Conservation (phyloP, 176 grass and related monocot species). For the Oryza coarctata region DNA sequence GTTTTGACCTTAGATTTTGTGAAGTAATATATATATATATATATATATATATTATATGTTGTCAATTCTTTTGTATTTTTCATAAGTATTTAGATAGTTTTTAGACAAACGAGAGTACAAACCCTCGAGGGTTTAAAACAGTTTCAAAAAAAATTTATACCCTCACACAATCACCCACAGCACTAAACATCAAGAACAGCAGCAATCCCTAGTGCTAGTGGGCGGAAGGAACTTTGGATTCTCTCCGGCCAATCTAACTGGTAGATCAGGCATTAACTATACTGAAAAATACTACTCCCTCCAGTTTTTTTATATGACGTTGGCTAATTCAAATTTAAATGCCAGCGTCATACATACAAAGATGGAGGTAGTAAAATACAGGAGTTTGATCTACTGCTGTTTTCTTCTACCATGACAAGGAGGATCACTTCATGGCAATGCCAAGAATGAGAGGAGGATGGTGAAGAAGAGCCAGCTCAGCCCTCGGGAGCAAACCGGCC, state of each 20-base stretch:
- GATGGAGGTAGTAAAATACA: not conserved
- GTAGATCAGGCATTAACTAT: not conserved
- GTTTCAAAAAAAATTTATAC: too few species aligned
- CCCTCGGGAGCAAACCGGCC: slow-evolving; percentile 38
- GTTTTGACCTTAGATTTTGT: too few species aligned
- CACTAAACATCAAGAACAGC: slow-evolving; percentile 38
- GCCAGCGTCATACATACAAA: too few species aligned
- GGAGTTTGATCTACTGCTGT: slow-evolving; percentile 7
- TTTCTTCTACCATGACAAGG: slow-evolving; percentile 12
- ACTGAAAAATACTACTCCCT: not conserved
- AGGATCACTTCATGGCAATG: slow-evolving; percentile 1
- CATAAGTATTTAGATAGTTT: too few species aligned
- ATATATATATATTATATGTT: too few species aligned
- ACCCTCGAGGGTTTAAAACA: too few species aligned
- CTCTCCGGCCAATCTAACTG: slow-evolving; percentile 18
- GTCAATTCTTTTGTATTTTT: too few species aligned
- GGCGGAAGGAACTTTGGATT: slow-evolving; percentile 26
- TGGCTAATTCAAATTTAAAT: too few species aligned
- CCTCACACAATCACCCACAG: slow-evolving; percentile 16
- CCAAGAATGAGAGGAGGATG: slow-evolving; percentile 35
- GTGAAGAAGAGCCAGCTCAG: slow-evolving; percentile 1
- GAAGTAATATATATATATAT: too few species aligned
- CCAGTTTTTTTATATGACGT: too few species aligned
- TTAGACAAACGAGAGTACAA: too few species aligned
- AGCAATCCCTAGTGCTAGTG: slow-evolving; percentile 18